phyloP scores from a whole-genome alignment of 345 rosid species.

The Eucalyptus polybractea region DNA sequence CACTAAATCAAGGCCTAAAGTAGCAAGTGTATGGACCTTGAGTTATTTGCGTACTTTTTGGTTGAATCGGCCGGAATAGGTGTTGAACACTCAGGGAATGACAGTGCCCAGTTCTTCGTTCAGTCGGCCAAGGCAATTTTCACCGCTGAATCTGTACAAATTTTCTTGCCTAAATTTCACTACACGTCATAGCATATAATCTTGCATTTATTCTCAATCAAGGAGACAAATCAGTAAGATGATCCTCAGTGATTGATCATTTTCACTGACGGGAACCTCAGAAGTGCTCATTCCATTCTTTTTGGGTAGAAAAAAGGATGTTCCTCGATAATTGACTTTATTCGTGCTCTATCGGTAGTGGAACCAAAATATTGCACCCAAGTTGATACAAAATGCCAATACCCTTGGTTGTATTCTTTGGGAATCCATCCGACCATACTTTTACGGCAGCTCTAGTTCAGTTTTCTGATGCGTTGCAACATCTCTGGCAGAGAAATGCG shows the following conservation, averaged over 20 bases:
- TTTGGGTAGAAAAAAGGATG: not conserved
- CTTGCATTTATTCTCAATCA: not conserved
- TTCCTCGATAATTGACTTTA: not conserved
- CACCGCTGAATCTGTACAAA: not conserved
- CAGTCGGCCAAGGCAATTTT: not conserved
- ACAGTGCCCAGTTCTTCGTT: not conserved
- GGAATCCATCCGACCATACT: not conserved
- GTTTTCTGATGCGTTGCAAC: not conserved
- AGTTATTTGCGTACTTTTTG: accelerated
- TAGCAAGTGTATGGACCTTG: not conserved
- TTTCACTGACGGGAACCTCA: not conserved
- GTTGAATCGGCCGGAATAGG: not conserved
- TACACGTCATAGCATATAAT: not conserved
- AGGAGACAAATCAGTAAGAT: not conserved
- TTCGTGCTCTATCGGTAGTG: not conserved
- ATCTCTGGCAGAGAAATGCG: not conserved
- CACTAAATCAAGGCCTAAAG: not conserved
- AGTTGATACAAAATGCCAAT: not conserved
- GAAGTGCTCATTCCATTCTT: not conserved
- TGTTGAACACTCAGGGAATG: not conserved
- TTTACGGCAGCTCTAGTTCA: not conserved
- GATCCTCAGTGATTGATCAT: not conserved
- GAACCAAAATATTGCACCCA: not conserved
- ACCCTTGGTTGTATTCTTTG: not conserved
- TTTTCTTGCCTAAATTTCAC: not conserved